A percentile compares a stretch with the other conserved stretches of the same genome.
Evolutionary conservation across 345 rosid species (phyloP).

Genomic region (Citrus glauca): DNA sequence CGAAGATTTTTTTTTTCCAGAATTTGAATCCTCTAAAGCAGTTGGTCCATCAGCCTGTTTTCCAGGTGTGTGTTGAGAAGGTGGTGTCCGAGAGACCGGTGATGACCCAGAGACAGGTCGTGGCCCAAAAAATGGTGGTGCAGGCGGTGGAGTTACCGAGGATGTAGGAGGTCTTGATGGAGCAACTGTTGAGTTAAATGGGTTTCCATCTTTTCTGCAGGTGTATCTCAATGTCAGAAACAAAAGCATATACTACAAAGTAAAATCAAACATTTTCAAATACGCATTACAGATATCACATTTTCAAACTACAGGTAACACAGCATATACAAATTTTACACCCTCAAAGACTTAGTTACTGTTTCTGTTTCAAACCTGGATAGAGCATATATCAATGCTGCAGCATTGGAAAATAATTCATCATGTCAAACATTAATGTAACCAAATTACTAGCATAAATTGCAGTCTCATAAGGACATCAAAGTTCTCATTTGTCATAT

Average conservation of each 20-base stretch:
- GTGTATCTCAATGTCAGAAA: constrained; percentile 14
- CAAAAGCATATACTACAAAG: background rate
- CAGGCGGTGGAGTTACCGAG: constrained; percentile 37
- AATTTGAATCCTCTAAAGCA: constrained; percentile 40
- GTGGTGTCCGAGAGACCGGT: constrained; percentile 31
- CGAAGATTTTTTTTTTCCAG: constrained; percentile 38
- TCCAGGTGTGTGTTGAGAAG: constrained; percentile 39
- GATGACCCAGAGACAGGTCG: constrained; percentile 26
- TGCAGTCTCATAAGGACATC: background rate
- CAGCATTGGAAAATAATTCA: background rate
- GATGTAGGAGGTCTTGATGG: constrained; percentile 54
- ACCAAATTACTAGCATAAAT: background rate
- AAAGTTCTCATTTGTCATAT: background rate
- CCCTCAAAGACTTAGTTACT: background rate
- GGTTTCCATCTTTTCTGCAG: constrained; percentile 85
- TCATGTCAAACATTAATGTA: background rate
- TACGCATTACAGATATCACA: background rate
- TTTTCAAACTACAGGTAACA: background rate
- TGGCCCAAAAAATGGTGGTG: constrained; percentile 15
- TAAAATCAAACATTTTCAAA: constrained; percentile 2
- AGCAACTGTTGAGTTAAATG: constrained; percentile 51
- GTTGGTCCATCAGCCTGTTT: constrained; percentile 64
- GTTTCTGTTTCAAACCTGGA: background rate
- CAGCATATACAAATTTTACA: background rate
- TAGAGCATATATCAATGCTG: background rate